Conservation (phyloP, 2,329 filamentous ascomycete genomes). For the Cryphonectria naterciae region DNA sequence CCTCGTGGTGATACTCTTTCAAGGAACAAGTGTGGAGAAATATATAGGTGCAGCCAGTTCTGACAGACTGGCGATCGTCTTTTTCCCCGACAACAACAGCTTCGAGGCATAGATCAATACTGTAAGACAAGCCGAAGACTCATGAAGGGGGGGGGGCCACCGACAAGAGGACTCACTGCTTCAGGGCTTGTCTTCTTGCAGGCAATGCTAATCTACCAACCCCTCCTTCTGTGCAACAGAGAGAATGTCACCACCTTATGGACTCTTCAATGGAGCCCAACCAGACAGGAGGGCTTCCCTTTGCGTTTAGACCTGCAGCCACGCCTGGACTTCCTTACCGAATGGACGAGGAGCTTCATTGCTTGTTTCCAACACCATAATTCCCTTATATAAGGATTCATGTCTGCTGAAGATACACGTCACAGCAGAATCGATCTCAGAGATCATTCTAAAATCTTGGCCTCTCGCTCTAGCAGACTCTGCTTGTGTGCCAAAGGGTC, state of each 20-base stretch:
- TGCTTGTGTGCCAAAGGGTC: not conserved
- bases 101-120: slow-evolving; percentile 5
- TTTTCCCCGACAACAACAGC: too few species aligned
- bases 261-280: not conserved
- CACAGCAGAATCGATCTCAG: not conserved
- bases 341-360: not conserved
- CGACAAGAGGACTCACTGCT: not conserved
- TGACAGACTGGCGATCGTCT: too few species aligned
- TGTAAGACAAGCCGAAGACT: not conserved
- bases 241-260: not conserved
- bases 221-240: not conserved
- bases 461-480: not conserved
- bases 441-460: not conserved
- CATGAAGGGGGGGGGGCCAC: not conserved
- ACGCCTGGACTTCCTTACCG: not conserved
- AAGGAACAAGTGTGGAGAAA: too few species aligned
- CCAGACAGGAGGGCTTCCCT: not conserved
- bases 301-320: not conserved
- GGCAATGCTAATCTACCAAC: not conserved
- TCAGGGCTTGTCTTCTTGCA: not conserved
- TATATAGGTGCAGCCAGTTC: too few species aligned
- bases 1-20: not conserved
- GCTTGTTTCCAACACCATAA: not conserved
- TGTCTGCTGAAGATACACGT: too few species aligned
- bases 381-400: not conserved